Base-by-base conservation (phyloP, 257 asterid species). In the Handroanthus guayacan region DNA sequence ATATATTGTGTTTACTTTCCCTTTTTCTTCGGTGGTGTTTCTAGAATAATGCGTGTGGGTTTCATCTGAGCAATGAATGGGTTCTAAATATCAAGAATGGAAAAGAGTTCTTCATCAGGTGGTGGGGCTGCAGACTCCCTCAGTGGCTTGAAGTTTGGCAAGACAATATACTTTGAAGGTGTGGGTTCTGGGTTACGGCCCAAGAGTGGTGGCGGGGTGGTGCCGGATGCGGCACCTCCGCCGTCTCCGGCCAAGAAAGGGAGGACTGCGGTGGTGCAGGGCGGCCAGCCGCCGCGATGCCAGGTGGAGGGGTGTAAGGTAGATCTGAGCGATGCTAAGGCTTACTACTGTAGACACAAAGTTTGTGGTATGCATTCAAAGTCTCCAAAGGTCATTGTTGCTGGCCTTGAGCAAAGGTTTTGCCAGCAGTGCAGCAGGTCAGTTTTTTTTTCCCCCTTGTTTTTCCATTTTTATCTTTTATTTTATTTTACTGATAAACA, bases 351-450 rank as follows among this genome's bases (percentile, higher is more conserved):
- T 2, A 88, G 94, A 87, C 97, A 92, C 81, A 92, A 88, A 78
- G 97, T 92, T 16, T 92, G 97, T 82, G 86, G 88, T 73, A 72
- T 82, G 84, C 97, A 92, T 75, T 92, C 97, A 38, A 92, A 92
- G 79, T 87, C 86, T 38, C 81, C 94, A 6, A 82, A 62, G 71
- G 97, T 87, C 74, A 62, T 83, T 83, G 97, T 92, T 84, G 87
- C 86, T 5, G 97, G 96, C 34, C 72, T 88, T 82, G 86, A 86
- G 66, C 97, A 92, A 78, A 92, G 97, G 89, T 92, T 92, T 77
- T 92, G 97, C 88, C 97, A 92, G 84, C 97, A 92, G 86, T 90
- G 97, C 75, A 92, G 97, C 94, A 86, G 96, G 97, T 92, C 78
- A 74, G 84, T 61, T 71, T 69, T 25, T 54, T 60, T 51, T 18